A percentile compares a stretch with the other conserved stretches of the same genome.
phyloP scores from a whole-genome alignment of 306 rosid species.

The Cucurbita moschata region DNA sequence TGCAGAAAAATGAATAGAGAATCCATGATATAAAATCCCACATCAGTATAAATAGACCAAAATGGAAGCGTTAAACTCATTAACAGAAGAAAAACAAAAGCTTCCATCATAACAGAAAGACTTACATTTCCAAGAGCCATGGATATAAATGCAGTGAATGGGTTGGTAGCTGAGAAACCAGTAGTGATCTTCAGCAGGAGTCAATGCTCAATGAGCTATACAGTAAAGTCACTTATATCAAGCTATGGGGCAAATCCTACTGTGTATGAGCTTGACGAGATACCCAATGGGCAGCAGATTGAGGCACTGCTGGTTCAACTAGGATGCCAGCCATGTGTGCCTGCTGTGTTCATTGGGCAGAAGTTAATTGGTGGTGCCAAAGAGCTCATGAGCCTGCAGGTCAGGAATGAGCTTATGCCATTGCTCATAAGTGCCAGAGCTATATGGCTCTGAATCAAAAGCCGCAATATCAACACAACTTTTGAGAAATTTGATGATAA shows the following conservation, averaged over 20 bases:
- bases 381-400: slow-evolving; percentile 35
- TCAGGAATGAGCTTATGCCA: background rate
- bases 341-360: background rate
- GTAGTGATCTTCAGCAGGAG: slow-evolving; percentile 70
- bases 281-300: slow-evolving; percentile 33
- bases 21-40: background rate
- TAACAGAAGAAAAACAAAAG: slow-evolving; percentile 7
- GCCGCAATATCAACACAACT: background rate
- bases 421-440: background rate
- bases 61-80: slow-evolving; percentile 9
- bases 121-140: background rate
- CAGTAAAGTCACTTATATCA: slow-evolving; percentile 13
- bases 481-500: background rate
- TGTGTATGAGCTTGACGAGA: slow-evolving; percentile 38
- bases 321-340: slow-evolving; percentile 14
- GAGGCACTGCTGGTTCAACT: slow-evolving; percentile 27
- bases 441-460: background rate
- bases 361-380: background rate
- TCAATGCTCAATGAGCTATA: slow-evolving; percentile 30
- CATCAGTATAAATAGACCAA: background rate
- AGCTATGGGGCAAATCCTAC: slow-evolving; percentile 38
- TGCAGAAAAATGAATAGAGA: slow-evolving; percentile 1
- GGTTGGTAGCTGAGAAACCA: slow-evolving; percentile 44
- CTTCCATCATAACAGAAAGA: background rate
- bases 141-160: slow-evolving; percentile 37